Base-by-base conservation (phyloP, 2,329 filamentous ascomycete species). In the Aschersonia sp. region DNA sequence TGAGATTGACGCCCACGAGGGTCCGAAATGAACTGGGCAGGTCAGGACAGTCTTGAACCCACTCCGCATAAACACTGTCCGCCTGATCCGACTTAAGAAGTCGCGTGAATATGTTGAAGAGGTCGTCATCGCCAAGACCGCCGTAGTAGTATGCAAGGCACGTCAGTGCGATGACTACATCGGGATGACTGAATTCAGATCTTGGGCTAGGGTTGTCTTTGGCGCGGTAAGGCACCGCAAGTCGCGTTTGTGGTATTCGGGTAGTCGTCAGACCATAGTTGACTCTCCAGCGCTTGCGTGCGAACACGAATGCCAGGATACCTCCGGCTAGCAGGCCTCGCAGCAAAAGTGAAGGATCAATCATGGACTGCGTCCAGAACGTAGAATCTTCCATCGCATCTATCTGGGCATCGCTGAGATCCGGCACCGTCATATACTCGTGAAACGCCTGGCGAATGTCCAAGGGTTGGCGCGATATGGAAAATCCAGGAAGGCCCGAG, bases 151-250 rank as follows among this genome's bases (percentile, higher is more conserved):
- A 78, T 2, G 64, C 69, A 0, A 81, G 58, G 1, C 63, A 75
- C 0, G 79, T 82, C 1, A 83, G 58, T 0, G 70, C 48, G 11
- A 82, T 73, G 0, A 73, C 67, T 0, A 75, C 69, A 42, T 83
- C 79, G 0, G 77, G 75, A 39, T 83, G 77, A 11, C 76, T 78
- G 55, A 80, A 83, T 51, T 83, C 78, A 0, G 78, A 72, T 4
- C 73, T 66, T 0, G 67, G 59, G 0, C 73, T 65, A 0, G 78
- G 79, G 4, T 54, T 69, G 45, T 79, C 78, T 48, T 83, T 83
- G 0, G 76, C 77, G 7, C 67, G 66, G 52, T 72, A 84, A 0
- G 78, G 80, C 0, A 84, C 75, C 0, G 74, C 73, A 0, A 83
- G 66, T 45, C 58, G 63, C 0, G 70, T 75, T 1, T 8, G 11